These are phyloP conservation scores for Tuber aestivum DNA, from an alignment of 495 filamentous ascomycete species.

Conservation along the genomic window DNA sequence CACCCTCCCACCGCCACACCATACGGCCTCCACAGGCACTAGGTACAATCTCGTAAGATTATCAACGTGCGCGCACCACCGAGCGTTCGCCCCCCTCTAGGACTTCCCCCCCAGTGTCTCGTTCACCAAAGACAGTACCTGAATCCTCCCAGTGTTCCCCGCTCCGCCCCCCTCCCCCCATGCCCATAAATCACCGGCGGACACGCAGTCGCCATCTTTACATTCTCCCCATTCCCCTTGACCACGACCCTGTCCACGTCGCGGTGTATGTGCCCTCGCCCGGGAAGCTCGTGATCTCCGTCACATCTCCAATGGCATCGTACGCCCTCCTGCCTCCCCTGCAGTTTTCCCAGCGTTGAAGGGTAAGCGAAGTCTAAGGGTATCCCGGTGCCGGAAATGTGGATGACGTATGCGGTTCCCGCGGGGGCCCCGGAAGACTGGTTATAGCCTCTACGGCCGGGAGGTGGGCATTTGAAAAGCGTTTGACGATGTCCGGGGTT, in stretches of 20 bases:
- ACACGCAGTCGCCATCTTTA: not conserved
- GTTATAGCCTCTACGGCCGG: not conserved
- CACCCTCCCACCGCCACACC: not conserved
- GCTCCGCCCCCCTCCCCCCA: not conserved
- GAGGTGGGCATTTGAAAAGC: not conserved
- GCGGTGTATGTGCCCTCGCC: not conserved
- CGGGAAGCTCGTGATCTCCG: not conserved
- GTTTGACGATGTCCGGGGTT: constrained; percentile 58
- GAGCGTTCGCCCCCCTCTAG: not conserved
- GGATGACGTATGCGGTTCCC: not conserved
- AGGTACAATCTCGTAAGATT: not conserved
- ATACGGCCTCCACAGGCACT: not conserved
- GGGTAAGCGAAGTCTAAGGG: not conserved
- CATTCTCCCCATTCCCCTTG: not conserved
- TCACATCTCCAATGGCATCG: not conserved
- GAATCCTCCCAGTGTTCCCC: not conserved
- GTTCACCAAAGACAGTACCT: not conserved
- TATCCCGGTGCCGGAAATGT: not conserved
- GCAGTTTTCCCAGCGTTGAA: not conserved
- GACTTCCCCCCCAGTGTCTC: not conserved
- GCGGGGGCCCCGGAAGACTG: not conserved
- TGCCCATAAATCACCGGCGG: not conserved
- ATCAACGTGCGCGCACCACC: not conserved
- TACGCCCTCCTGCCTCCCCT: not conserved
- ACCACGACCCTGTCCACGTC: not conserved